These are phyloP conservation scores for Aspergillus sp. DNA, from an alignment of 2,329 filamentous ascomycete species.

Conservation along the genomic window DNA sequence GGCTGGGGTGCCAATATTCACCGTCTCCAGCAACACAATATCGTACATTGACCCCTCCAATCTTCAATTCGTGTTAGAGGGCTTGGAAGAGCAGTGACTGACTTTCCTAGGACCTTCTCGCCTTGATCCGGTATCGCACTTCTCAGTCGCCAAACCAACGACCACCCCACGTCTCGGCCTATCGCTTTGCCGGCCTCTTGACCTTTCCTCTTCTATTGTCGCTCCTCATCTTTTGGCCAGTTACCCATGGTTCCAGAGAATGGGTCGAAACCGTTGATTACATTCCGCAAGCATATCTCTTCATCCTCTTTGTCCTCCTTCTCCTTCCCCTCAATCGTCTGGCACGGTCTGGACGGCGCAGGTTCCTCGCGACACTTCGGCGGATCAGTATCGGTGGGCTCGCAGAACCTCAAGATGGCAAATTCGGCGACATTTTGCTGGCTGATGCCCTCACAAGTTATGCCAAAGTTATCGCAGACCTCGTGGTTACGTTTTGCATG, in stretches of 20 bases:
- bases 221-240: slow-evolving; percentile 77
- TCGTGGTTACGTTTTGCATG: slow-evolving; percentile 91
- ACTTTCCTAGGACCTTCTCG: slow-evolving; percentile 67
- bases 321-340: slow-evolving; percentile 68
- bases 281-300: slow-evolving; percentile 80
- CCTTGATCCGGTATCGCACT: slow-evolving; percentile 80
- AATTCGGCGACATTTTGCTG: slow-evolving; percentile 90
- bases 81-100: slow-evolving; percentile 10
- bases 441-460: slow-evolving; percentile 95
- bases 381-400: slow-evolving; percentile 83
- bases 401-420: slow-evolving; percentile 81
- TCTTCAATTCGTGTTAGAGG: neutral
- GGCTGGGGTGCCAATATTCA: slow-evolving; percentile 93
- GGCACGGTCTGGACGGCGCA: slow-evolving; percentile 69
- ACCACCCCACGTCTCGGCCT: slow-evolving; percentile 78
- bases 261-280: slow-evolving; percentile 78
- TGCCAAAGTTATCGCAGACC: slow-evolving; percentile 84
- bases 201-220: slow-evolving; percentile 69
- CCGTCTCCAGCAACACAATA: slow-evolving; percentile 73
- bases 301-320: slow-evolving; percentile 70
- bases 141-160: slow-evolving; percentile 69
- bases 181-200: slow-evolving; percentile 78
- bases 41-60: slow-evolving; percentile 52
- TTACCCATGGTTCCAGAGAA: slow-evolving; percentile 68
- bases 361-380: slow-evolving; percentile 72